Evolutionary conservation across 148 eudicot genomes (phyloP).

Genomic region (Rhododendron henanense): DNA sequence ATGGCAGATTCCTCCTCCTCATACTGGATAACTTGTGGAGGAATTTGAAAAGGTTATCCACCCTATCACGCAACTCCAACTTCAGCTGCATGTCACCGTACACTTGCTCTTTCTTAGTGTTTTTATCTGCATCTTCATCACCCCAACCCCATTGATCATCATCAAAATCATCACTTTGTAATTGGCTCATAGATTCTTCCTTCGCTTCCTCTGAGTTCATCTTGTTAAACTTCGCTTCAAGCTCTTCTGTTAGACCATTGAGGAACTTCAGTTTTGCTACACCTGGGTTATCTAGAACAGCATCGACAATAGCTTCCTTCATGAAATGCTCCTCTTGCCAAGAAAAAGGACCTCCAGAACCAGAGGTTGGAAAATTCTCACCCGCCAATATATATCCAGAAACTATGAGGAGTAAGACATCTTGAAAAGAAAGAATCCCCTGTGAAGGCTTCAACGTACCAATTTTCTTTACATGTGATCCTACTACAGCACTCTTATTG

Average conservation of each 20-base stretch:
- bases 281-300: constrained; percentile 75
- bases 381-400: constrained; percentile 89
- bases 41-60: constrained; percentile 84
- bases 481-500: constrained; percentile 63
- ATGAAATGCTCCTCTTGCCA: constrained; percentile 96
- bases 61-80: constrained; percentile 82
- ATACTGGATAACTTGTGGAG: constrained; percentile 72
- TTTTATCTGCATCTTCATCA: constrained; percentile 67
- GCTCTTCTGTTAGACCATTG: constrained; percentile 54
- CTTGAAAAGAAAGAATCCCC: constrained; percentile 72
- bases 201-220: constrained; percentile 36
- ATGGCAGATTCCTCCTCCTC: constrained; percentile 41
- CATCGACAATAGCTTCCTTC: constrained; percentile 95
- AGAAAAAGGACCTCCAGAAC: constrained; percentile 86
- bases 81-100: constrained; percentile 85
- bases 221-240: constrained; percentile 53
- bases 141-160: constrained; percentile 98
- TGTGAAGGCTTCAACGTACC: constrained; percentile 32
- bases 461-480: constrained; percentile 31
- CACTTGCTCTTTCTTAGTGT: constrained; percentile 53
- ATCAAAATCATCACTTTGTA: constrained; percentile 57
- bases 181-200: constrained; percentile 35
- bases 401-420: constrained; percentile 70
- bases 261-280: constrained; percentile 64
- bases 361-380: constrained; percentile 87